Evolutionary conservation across 2,329 filamentous ascomycete genomes (phyloP), one percentile per base, ranked within the genome.

Genomic region (Alternaria novae-zelandiae): DNA sequence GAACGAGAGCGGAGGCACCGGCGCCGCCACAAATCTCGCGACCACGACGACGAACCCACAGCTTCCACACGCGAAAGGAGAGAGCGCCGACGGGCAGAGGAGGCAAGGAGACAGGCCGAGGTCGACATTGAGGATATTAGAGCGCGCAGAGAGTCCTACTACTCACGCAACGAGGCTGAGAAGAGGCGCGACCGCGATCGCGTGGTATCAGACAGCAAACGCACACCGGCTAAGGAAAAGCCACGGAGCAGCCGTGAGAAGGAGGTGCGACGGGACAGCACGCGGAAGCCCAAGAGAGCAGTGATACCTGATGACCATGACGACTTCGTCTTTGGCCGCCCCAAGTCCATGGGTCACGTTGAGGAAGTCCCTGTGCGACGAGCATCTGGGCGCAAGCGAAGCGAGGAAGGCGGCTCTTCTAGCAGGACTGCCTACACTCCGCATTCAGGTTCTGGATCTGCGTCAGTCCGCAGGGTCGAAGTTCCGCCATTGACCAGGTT

Each of bases 61-160:
- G 66, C 67, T n/a, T 72, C 72, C 53, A 73, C 66, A 54, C 72
- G 76, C 41, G 75, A 78, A 51, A 73, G 75, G 46, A 61, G 76
- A 57, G 75, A 76, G 64, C 75, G 74, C 46, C 73, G 75, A n/a
- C 71, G 71, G 21, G 72, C 75, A 36, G 74, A 77, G 7, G 75
- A 78, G 30, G 70, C 70, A 1, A 46, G 74, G 23, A 64, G 73
- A 2, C 65, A 72, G 55, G 74, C 75, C 32, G 75, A 80, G 65
- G 68, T 80, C 23, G 81, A 82, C 63, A 63, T 82, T 43, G 78
- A 82, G 55, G 81, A 82, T 55, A 64, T 83, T 53, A 69, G 81
- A 56, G 73, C 73, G 30, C 74, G 75, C 57, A 65, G 81, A 67
- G 75, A 76, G 28, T 76, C 77, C 6, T 83, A 83, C 66, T 82